phyloP scores from a whole-genome alignment of 306 rosid genomes.

The Glycine tomentella region DNA sequence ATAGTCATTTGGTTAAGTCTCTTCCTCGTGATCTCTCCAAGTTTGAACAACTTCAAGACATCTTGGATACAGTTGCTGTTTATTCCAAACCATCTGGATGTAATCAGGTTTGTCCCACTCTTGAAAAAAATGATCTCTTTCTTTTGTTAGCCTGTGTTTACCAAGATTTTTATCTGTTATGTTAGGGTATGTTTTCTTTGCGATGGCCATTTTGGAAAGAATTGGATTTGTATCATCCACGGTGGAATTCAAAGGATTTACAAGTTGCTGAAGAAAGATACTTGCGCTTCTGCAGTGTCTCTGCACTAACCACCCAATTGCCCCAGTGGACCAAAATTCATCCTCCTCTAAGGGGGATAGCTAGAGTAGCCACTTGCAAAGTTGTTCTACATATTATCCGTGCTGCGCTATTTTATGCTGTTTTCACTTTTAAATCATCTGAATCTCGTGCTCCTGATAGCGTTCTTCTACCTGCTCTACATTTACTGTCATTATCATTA shows the following conservation, averaged over 20 bases:
- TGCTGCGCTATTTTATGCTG: conserved; percentile 87
- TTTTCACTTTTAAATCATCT: conserved; percentile 62
- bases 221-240: conserved; percentile 90
- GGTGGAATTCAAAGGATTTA: conserved; percentile 92
- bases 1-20: conserved; percentile 90
- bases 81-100: conserved; percentile 93
- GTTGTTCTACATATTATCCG: conserved; percentile 78
- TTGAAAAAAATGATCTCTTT: conserved; percentile 16
- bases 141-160: conserved; percentile 37
- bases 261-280: conserved; percentile 99
- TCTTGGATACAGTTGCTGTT: conserved; percentile 73
- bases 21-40: conserved; percentile 93
- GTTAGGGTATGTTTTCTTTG: conserved; percentile 88
- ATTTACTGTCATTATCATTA: conserved; percentile 81
- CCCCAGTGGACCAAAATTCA: conserved; percentile 87
- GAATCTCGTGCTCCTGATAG: conserved; percentile 92
- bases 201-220: conserved; percentile 86
- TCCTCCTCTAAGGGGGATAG: conserved; percentile 77
- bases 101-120: conserved; percentile 66
- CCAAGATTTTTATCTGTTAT: conserved; percentile 37
- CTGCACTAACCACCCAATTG: conserved; percentile 74
- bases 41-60: conserved; percentile 74
- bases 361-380: conserved; percentile 90
- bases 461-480: conserved; percentile 85
- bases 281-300: conserved; percentile 70